Percentiles rank a stretch among this genome's conserved stretches.
These are phyloP conservation scores for Hanseniaspora pseudoguilliermondii DNA, from an alignment of 805 yeast species.

Conservation along the genomic window DNA sequence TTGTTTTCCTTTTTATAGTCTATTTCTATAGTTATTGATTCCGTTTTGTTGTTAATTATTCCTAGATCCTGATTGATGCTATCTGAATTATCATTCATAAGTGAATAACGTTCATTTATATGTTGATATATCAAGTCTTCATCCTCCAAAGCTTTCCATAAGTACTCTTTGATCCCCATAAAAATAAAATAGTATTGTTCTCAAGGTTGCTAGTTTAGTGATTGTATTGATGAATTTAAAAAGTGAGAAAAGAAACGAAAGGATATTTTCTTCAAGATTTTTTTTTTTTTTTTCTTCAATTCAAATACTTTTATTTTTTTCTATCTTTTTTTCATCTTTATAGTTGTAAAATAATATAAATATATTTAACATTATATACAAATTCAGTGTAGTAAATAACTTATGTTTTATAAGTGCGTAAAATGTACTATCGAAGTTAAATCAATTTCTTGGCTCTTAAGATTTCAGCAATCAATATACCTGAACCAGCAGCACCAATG, in stretches of 20 bases:
- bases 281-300: too few relatives aligned
- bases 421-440: constrained; percentile 24
- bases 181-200: too few relatives aligned
- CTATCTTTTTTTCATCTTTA: too few relatives aligned
- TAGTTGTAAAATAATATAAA: too few relatives aligned
- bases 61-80: constrained; percentile 26
- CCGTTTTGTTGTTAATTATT: constrained; percentile 17
- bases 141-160: not conserved
- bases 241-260: not conserved
- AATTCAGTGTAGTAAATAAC: not conserved
- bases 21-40: constrained; percentile 18
- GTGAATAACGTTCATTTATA: constrained; percentile 24
- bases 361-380: too few relatives aligned
- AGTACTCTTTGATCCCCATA: not conserved
- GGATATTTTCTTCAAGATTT: too few relatives aligned
- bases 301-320: too few relatives aligned
- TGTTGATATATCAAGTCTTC: constrained; percentile 23
- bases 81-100: constrained; percentile 17
- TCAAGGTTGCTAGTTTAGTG: too few relatives aligned
- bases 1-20: constrained; percentile 17
- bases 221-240: not conserved
- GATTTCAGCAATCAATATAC: constrained; percentile 87
- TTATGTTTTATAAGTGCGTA: not conserved
- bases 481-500: constrained; percentile 98
- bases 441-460: constrained; percentile 64